Base-by-base conservation (phyloP, 352 stramenopile species). In the Elongisporangium anandrum region DNA sequence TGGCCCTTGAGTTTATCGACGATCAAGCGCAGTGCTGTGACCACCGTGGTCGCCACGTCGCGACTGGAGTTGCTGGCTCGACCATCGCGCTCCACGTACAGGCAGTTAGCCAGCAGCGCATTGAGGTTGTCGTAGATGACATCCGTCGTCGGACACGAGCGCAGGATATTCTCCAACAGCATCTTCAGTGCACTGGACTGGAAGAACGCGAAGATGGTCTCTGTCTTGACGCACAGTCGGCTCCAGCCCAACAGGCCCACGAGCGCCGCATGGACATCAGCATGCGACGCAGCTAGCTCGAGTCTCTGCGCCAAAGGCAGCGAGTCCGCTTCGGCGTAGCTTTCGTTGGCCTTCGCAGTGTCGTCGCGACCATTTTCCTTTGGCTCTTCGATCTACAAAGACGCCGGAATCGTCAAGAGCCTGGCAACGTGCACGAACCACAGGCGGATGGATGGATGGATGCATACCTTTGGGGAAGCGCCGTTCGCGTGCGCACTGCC, bases 231-330 rank as follows among this genome's bases (percentile, higher is more conserved):
- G 59, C 76, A 85, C 41, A 92, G 45, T 15, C 75, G 70, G 39
- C 82, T 92, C 85, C 85, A 94, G 15, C 79, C 81, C 3, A 92
- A 54, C 8, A 94, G 71, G 1, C 85, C 85, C 22, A 88, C 71
- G 12, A 94, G 78, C 26, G 82, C 85, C 10, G 81, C 80, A 51
- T 92, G 82, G 38, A 85, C 69, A 63, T 94, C 80, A 0, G 68
- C 48, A 50, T 91, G 87, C 6, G 73, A 62, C 13, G 85, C 85
- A 1, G 85, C 85, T 29, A 91, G 75, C 60, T 94, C 85, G 0
- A 94, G 62, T 1, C 85, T 77, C 29, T 65, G 60, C 4, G 64
- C 56, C 0, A 94, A 67, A 34, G 85, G 77, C 38, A 92, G 60
- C 53, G 82, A 65, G 0, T 68, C 50, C 15, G 59, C 61, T 7